Evolutionary conservation across 2,329 filamentous ascomycete species (phyloP), one percentile per base, ranked within the genome.

Genomic region (Trichoderma endophyticum): DNA sequence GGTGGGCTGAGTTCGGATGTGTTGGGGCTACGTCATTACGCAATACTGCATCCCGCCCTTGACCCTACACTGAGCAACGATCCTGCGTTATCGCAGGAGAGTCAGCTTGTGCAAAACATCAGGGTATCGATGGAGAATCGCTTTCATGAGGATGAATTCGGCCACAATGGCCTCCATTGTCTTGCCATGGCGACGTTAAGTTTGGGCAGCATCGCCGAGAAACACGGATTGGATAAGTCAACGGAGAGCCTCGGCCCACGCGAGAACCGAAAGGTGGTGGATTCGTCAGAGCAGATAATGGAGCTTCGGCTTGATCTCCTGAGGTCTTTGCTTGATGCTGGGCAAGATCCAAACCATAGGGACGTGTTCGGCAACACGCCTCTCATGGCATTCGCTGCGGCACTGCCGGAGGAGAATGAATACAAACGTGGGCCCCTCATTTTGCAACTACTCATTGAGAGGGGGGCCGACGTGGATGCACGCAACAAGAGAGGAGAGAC

Each of bases 101-200:
- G 75, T 8, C 73, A 70, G 18, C 72, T 80, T 14, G 56, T 82
- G 4, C 57, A 73, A 12, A 74, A 75, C 6, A 73, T 79, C 5
- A 66, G 65, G 1, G 28, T 39, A 6, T 78, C 78, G 0, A 59
- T 61, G 1, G 6, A 48, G 0, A 64, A 78, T 3, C 78, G 78
- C 0, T 26, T 12, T 0, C 39, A 74, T 1, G 78, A 82, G 56
- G 77, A 81, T 60, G 43, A 81, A 56, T 57, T 26, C 9, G 87
- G 88, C 6, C 84, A 86, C 26, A 90, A 90, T 73, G 87, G 84
- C 9, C 80, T 90, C 18, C 88, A 90, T 74, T 88, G 86, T 73
- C 83, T 90, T n/a, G 87, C 87, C 3, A 84, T 85, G 72, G 86
- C 85, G 7, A 83, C 84, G n/a, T 78, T 89, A 1, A 83, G 83